A percentile compares a stretch with the other conserved stretches of the same genome.
phyloP scores from a whole-genome alignment of 305 asterid genomes.

The Stenogyne calaminthoides region DNA sequence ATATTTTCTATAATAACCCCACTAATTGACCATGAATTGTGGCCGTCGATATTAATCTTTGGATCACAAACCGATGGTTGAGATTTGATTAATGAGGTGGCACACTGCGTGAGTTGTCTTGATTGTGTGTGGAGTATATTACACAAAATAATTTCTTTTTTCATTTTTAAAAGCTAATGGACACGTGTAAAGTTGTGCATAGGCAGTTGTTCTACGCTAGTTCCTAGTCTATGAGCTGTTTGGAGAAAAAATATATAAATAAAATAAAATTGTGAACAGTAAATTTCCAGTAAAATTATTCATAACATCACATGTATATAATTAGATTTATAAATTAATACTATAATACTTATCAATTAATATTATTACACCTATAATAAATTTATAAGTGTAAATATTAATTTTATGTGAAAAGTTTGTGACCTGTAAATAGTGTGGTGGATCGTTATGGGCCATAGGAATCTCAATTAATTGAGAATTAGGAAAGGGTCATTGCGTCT shows the following conservation, averaged over 20 bases:
- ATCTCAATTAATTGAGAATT: neutral
- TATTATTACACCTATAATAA: too few species aligned
- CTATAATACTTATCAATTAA: too few species aligned
- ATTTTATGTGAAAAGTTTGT: too few species aligned
- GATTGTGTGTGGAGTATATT: neutral
- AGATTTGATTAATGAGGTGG: neutral
- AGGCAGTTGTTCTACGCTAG: neutral
- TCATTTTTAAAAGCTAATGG: neutral
- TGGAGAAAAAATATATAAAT: neutral
- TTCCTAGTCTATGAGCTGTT: neutral
- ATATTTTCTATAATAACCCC: too few species aligned
- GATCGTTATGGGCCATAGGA: neutral
- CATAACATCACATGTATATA: too few species aligned
- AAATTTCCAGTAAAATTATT: too few species aligned
- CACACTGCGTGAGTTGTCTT: neutral
- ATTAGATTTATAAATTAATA: too few species aligned
- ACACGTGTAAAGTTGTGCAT: neutral
- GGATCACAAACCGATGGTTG: too few species aligned
- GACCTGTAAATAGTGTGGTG: neutral
- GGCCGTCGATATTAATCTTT: too few species aligned
- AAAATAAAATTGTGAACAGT: neutral
- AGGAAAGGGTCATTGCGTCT: slow-evolving; percentile 14
- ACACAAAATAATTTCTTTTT: too few species aligned
- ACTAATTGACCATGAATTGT: too few species aligned
- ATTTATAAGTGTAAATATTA: too few species aligned